Base-by-base conservation (phyloP, 169 alveolate species). In the Cryptosporidium bovis region DNA sequence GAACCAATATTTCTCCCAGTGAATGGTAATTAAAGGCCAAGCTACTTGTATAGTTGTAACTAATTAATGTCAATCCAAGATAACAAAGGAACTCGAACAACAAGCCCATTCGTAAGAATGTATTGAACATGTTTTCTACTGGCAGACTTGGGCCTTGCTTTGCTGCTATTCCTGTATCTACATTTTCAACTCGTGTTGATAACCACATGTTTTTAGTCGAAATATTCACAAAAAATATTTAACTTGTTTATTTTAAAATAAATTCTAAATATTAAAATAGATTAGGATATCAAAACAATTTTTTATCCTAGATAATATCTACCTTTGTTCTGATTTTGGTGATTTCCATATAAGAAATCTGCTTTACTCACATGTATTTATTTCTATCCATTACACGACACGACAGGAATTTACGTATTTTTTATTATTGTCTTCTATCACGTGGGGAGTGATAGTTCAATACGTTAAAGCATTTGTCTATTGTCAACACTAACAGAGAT, bases 121-220 rank as follows among this genome's bases (percentile, higher is more conserved):
- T 62, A 60, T 77, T 60, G 36, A 77, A 77, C 51, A 62, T 24
- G 24, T 50, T 24, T 60, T 77, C 87, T 20, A 77, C 56, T 18
- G 87, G 87, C 24, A 77, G 44, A 20, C 87, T 77, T 31, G 87
- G 87, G 27, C 87, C 87, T 77, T 77, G 87, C 27, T 77, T 77
- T 20, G 87, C 64, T 60, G 87, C 71, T 60, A 77, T 77, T 44
- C 87, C 87, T 60, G 87, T 77, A 77, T 77, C 87, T 40, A 77
- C 87, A 60, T 77, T 77, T 27, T 77, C 87, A 46, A 77, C 87
- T 34, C 87, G 87, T 56, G 87, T 77, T 77, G 87, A 77, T 24
- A 77, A 34, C 87, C 87, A 77, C 87, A 77, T 77, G 58, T 24
- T 77, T 20, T 12, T 53, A 0, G 20, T 20, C 64, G 12, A 53